Percentiles rank a stretch among this genome's conserved stretches.
Conservation (phyloP, 2,329 filamentous ascomycete species). For the Fusarium oxysporum region DNA sequence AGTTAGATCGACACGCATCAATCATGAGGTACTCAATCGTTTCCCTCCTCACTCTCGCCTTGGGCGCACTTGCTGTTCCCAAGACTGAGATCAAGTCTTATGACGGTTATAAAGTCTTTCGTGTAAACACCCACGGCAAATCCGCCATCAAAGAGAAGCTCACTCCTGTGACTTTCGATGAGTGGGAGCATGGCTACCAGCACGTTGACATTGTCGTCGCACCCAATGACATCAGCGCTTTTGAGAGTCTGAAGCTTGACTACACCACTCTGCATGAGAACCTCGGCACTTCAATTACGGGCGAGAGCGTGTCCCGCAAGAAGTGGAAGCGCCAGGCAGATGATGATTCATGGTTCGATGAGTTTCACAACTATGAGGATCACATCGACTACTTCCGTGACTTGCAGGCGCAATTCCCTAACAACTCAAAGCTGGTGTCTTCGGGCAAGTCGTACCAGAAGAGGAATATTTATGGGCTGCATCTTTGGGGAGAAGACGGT, state of each 20-base stretch:
- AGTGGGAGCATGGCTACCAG: slow-evolving; percentile 35
- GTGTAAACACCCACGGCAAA: slow-evolving; percentile 58
- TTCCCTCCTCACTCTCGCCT: slow-evolving; percentile 28
- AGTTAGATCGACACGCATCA: background rate
- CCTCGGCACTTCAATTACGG: slow-evolving; percentile 45
- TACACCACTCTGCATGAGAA: slow-evolving; percentile 47
- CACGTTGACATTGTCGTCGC: slow-evolving; percentile 50
- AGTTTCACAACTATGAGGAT: slow-evolving; percentile 63
- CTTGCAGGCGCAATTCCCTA: slow-evolving; percentile 55
- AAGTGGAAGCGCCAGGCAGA: slow-evolving; percentile 44
- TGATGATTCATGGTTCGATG: slow-evolving; percentile 59
- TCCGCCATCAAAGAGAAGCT: slow-evolving; percentile 51
- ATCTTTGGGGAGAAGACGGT: slow-evolving; percentile 59
- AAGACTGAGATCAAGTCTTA: slow-evolving; percentile 41
- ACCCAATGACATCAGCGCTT: slow-evolving; percentile 45
- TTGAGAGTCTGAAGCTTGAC: slow-evolving; percentile 48
- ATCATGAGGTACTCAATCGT: slow-evolving; percentile 36
- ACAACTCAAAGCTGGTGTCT: slow-evolving; percentile 59
- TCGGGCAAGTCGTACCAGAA: slow-evolving; percentile 59
- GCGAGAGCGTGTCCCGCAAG: slow-evolving; percentile 41
- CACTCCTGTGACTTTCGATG: slow-evolving; percentile 38
- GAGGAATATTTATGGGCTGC: slow-evolving; percentile 67
- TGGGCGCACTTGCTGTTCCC: slow-evolving; percentile 34
- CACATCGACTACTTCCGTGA: slow-evolving; percentile 60
- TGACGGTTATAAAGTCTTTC: slow-evolving; percentile 54